These are phyloP conservation scores for Sporisorium graminicola DNA, from an alignment of 1,284 basidiomycete genomes.

Conservation along the genomic window DNA sequence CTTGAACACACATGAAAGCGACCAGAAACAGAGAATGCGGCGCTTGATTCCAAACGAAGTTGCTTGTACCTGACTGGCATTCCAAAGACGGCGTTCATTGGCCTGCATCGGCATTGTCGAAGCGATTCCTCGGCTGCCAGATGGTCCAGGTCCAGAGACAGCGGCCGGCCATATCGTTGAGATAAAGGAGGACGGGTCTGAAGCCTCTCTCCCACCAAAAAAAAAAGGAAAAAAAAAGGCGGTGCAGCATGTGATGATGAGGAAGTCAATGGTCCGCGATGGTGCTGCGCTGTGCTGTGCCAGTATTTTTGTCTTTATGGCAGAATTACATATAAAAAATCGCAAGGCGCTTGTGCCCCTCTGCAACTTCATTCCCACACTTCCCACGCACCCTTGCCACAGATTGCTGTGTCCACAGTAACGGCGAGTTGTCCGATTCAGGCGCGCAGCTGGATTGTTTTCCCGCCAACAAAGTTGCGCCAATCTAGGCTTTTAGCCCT, in stretches of 20 bases:
- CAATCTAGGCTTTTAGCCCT: conserved; percentile 5
- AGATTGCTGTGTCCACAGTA: conserved; percentile 2
- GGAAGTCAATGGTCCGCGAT: background rate
- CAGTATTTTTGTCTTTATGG: background rate
- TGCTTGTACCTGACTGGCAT: background rate
- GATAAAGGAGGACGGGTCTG: background rate
- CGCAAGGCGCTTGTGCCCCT: conserved; percentile 1
- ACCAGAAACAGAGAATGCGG: background rate
- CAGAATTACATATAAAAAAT: background rate
- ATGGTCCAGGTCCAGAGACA: background rate
- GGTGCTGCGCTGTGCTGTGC: background rate
- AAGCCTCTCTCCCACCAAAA: background rate
- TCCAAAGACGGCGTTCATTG: background rate
- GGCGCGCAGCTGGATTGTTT: conserved; percentile 6
- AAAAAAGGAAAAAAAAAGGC: background rate
- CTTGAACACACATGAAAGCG: background rate
- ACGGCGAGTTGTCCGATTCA: background rate
- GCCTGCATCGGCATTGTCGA: background rate
- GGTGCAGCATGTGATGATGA: background rate
- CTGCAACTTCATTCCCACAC: background rate
- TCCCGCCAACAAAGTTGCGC: background rate
- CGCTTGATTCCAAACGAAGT: background rate
- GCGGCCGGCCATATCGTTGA: background rate
- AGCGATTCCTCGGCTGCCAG: background rate
- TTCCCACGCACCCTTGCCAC: conserved; percentile 4